Evolutionary conservation across 805 yeast species (phyloP), one percentile per base, ranked within the genome.

Genomic region (Metschnikowia similis): DNA sequence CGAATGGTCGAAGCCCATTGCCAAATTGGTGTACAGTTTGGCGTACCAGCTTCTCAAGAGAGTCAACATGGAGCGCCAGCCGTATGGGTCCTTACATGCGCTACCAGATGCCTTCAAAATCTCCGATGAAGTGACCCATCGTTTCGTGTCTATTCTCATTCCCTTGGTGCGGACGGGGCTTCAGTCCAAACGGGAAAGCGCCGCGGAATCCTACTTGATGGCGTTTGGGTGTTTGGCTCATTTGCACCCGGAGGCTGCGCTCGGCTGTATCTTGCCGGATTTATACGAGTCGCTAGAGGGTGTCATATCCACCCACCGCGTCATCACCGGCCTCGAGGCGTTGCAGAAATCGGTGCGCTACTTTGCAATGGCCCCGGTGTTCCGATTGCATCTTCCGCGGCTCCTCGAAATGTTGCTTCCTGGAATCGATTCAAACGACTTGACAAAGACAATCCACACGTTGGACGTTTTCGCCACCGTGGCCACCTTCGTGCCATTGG

Each of bases 371-470:
- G 74, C 80, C 2, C 85, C 85, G 1, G 66, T 82, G 1, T 89
- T 79, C 61, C 72, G 96, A 40, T 82, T 88, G 10, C 99, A 94
- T 60, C 70, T 89, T 10, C 81, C 95, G 0, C 80, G 95, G 48
- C 71, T 94, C 13, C 63, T 91, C 36, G 79, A 83, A 28, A 74
- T 89, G 65, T 70, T 84, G 2, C 64, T 90, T 7, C 87, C 90
- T 0, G 96, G 94, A 30, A 82, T 94, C 29, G 98, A 94, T 63
- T 80, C 91, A 0, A 94, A 91, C 63, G 99, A 94, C 65, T 75
- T 89, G 44, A 75, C 74, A 11, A 81, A 91, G 61, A 84, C 96
- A 0, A 74, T 83, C 13, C 77, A 81, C 46, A 79, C 96, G 0
- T 67, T 91, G 37, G 79, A 83, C 50, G 76, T 87, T 16, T 77